phyloP scores from a whole-genome alignment of 2,329 filamentous ascomycete genomes.

The Fusarium setosum region DNA sequence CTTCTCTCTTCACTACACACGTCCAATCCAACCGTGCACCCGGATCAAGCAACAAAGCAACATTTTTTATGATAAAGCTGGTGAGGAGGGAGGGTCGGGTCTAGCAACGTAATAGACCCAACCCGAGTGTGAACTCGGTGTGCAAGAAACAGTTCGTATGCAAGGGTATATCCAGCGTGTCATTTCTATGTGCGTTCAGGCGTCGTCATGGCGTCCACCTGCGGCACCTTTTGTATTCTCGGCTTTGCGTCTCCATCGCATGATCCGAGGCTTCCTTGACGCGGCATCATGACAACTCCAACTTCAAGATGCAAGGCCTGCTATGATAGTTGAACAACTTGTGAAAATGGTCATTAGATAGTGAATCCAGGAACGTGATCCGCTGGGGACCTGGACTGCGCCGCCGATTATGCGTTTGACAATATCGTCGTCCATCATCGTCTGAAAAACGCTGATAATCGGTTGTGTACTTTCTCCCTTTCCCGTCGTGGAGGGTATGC shows the following conservation, averaged over 20 bases:
- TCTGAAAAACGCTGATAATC: slow-evolving; percentile 32
- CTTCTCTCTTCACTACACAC: slow-evolving; percentile 11
- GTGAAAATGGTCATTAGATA: slow-evolving; percentile 44
- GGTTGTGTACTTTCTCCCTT: slow-evolving; percentile 19
- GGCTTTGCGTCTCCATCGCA: slow-evolving; percentile 33
- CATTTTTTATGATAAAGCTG: slow-evolving; percentile 42
- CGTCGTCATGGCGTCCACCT: slow-evolving; percentile 38
- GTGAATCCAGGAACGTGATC: slow-evolving; percentile 35
- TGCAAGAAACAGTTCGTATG: slow-evolving; percentile 44
- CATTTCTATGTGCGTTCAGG: slow-evolving; percentile 45
- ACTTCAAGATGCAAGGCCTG: slow-evolving; percentile 43
- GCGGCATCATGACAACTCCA: slow-evolving; percentile 38
- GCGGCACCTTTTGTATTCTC: slow-evolving; percentile 34
- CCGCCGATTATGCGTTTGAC: slow-evolving; percentile 15
- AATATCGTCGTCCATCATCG: slow-evolving; percentile 23
- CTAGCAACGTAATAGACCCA: slow-evolving; percentile 43
- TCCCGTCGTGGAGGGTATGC: slow-evolving; percentile 9
- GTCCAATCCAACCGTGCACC: slow-evolving; percentile 15
- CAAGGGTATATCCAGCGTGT: slow-evolving; percentile 46
- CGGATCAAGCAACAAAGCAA: slow-evolving; percentile 30
- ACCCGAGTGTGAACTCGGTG: slow-evolving; percentile 39
- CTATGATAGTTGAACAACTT: slow-evolving; percentile 41
- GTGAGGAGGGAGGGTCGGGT: slow-evolving; percentile 37
- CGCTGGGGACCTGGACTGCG: slow-evolving; percentile 18
- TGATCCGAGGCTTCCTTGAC: slow-evolving; percentile 32